Conservation (phyloP, 1,284 basidiomycete genomes). For the Cystobasidium pallidum region DNA sequence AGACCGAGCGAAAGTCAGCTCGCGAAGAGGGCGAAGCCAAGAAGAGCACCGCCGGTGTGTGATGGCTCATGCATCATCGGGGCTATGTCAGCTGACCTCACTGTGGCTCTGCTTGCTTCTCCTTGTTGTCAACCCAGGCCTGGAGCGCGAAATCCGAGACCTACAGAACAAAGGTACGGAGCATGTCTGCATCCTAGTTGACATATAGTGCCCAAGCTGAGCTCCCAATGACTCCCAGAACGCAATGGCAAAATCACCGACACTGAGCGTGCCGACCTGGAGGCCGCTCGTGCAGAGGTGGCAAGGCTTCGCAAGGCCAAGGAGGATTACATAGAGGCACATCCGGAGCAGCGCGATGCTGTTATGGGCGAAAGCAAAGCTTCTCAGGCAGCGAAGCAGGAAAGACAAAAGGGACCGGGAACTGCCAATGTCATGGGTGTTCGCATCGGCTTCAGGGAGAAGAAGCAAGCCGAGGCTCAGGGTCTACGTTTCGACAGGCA, state of each 20-base stretch:
- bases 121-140: neutral
- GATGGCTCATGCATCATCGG: no score
- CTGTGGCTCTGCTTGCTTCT: neutral
- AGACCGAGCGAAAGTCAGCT: slow-evolving; percentile 52
- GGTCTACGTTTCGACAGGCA: slow-evolving; percentile 70
- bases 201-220: neutral
- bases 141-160: slow-evolving; percentile 39
- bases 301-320: slow-evolving; percentile 51
- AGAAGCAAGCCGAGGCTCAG: slow-evolving; percentile 44
- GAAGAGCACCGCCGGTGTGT: slow-evolving; percentile 47
- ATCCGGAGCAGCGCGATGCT: slow-evolving; percentile 81
- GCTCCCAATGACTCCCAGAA: slow-evolving; percentile 28
- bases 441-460: slow-evolving; percentile 19
- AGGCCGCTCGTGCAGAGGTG: slow-evolving; percentile 48
- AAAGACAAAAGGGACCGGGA: slow-evolving; percentile 25
- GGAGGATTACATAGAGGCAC: slow-evolving; percentile 69
- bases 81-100: no score
- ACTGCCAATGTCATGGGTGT: slow-evolving; percentile 31
- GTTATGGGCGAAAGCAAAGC: slow-evolving; percentile 62
- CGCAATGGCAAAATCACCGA: slow-evolving; percentile 38
- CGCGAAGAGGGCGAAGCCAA: slow-evolving; percentile 51
- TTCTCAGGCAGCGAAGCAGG: slow-evolving; percentile 23
- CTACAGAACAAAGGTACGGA: slow-evolving; percentile 34
- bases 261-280: slow-evolving; percentile 48
- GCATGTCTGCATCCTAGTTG: neutral